Evolutionary conservation across 2,329 filamentous ascomycete species (phyloP).

Genomic region (Fusarium pseudonygamai): DNA sequence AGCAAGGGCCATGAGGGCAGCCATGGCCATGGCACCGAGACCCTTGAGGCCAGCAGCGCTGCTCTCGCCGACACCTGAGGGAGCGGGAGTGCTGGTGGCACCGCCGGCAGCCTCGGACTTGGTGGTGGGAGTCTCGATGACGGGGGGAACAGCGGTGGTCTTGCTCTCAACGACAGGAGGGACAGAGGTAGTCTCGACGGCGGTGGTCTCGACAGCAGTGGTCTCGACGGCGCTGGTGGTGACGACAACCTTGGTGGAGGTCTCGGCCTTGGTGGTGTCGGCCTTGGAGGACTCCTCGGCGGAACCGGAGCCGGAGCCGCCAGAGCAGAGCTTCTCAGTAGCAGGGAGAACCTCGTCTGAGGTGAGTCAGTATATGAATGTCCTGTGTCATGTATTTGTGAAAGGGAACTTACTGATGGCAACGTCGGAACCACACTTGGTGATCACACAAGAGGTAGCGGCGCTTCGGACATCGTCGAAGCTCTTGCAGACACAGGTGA

Average conservation of each 20-base stretch:
- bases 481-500: conserved; percentile 49
- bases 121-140: conserved; percentile 19
- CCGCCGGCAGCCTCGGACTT: conserved; percentile 2
- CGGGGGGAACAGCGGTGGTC: conserved; percentile 19
- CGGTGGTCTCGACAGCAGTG: conserved; percentile 11
- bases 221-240: conserved; percentile 5
- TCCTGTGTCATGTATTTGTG: background rate
- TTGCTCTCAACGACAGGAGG: conserved; percentile 19
- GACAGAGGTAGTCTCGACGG: conserved; percentile 11
- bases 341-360: conserved; percentile 53
- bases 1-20: conserved; percentile 47
- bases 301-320: conserved; percentile 11
- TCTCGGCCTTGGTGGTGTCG: conserved; percentile 2
- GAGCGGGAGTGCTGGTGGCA: conserved; percentile 15
- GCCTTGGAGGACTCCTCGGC: conserved; percentile 13
- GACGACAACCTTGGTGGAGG: conserved; percentile 16
- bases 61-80: conserved; percentile 37
- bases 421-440: conserved; percentile 48
- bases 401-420: conserved; percentile 49
- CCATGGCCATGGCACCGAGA: conserved; percentile 47
- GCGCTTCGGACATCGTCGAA: conserved; percentile 45
- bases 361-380: conserved; percentile 25
- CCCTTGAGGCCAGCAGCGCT: conserved; percentile 46
- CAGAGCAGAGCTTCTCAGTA: conserved; percentile 48
- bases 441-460: conserved; percentile 50